Evolutionary conservation across 345 rosid genomes (phyloP), one percentile per base, ranked within the genome.

Genomic region (Syzygium aqueum): DNA sequence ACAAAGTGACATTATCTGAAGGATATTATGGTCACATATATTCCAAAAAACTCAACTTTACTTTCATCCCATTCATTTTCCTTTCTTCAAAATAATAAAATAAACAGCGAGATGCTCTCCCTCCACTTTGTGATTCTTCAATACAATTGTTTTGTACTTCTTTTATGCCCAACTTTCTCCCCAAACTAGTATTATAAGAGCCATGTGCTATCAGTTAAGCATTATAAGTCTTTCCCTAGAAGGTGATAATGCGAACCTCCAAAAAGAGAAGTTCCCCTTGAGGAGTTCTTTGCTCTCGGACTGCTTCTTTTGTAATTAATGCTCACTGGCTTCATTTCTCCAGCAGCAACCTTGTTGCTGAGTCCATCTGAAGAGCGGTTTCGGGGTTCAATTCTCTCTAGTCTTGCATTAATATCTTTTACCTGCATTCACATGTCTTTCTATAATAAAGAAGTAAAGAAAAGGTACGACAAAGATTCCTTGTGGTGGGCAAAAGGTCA

Each of bases 401-500:
- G 90, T 86, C 99, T 95, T 59, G 99, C 98, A 92, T 96, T 97
- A 87, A 97, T 97, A 91, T 97, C 99, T 92, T 94, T 97, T 85
- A 97, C 91, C 99, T 97, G 94, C 93, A 92, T 84, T 86, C 84
- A 88, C 40, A 88, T 33, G 27, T 63, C n/a, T 85, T 17, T 52
- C 57, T 86, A 78, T 53, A 85, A 67, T 59, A 53, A 65, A 78
- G 14, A 84, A 80, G 65, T 53, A 59, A 53, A 82, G 56, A 88
- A 82, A 43, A 86, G 22, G 21, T 85, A 53, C 22, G 22, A 16
- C 33, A 82, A 22, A 73, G 82, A 33, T 27, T 50, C 43, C 82
- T 73, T 7, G 14, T 5, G 49, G 15, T 19, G 82, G 14, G 49
- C 49, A 73, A 73, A 73, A 37, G 49, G 12, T 37, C 49, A 37